Evolutionary conservation across 164 flowering plant genomes (phyloP).

Genomic region (Berberis thunbergii): DNA sequence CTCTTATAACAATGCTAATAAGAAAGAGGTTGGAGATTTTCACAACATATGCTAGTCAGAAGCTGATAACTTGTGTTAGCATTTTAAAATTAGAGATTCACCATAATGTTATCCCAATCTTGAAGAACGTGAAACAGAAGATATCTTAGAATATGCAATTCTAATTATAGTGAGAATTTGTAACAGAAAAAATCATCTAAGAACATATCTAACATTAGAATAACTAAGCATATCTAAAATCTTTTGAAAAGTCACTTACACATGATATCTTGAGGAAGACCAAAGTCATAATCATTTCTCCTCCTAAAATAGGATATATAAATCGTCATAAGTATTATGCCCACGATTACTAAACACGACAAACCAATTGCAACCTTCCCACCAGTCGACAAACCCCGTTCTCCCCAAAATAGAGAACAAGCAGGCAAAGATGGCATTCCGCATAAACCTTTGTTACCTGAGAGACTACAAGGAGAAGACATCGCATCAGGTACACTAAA

Average conservation of each 20-base stretch:
- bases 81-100: too few species aligned
- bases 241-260: constrained; percentile 48
- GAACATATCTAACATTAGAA: too few species aligned
- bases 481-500: background rate
- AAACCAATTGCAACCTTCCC: constrained; percentile 77
- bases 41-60: too few species aligned
- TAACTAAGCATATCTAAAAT: background rate
- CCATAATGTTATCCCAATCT: too few species aligned
- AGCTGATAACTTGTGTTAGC: too few species aligned
- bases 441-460: constrained; percentile 84
- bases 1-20: too few species aligned
- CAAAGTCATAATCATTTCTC: constrained; percentile 84
- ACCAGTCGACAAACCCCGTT: constrained; percentile 56
- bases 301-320: constrained; percentile 61
- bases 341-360: constrained; percentile 40
- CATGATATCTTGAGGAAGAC: constrained; percentile 72
- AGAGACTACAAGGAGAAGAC: constrained; percentile 45
- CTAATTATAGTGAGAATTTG: too few species aligned
- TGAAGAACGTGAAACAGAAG: too few species aligned
- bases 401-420: constrained; percentile 79
- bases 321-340: constrained; percentile 30
- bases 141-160: too few species aligned
- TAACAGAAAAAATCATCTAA: too few species aligned
- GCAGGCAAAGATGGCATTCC: constrained; percentile 80
- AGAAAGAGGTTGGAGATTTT: too few species aligned